Evolutionary conservation across 306 rosid species (phyloP), one percentile per base, ranked within the genome.

Genomic region (Corylus americana): DNA sequence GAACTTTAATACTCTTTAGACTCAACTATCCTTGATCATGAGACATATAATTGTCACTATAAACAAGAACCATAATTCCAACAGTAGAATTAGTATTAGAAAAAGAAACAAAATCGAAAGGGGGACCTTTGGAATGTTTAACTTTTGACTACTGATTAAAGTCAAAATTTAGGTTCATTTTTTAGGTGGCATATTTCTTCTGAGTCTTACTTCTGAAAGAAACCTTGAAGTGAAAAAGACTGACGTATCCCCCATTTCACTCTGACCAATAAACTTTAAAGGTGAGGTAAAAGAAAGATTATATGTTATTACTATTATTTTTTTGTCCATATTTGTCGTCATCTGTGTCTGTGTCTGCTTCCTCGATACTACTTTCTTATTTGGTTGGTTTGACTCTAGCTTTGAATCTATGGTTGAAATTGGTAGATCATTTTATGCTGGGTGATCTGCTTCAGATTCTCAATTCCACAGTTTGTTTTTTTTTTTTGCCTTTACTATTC

Each of bases 381-480:
- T 13, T 63, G 45, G 20, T 63, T 63, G 16, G 29, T 31, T 18
- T 63, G 45, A 6, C 70, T 63, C 70, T 63, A 63, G 70, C 70
- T 63, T 63, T 31, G 45, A 29, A 4, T 14, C 45, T 31, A 31
- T 4, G 4, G 8, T 29, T 62, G n/a, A 29, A 62, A 62, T 31
- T 62, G 48, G 17, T 8, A 42, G 44, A 2, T 29, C 18, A 8
- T 39, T 67, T 10, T 67, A 67, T 39, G 48, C 14, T 37, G 49
- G 71, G 18, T 67, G 71, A 11, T 67, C 71, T 67, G 27, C 25
- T 66, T 18, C 72, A 17, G 35, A 17, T 67, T 67, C 72, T 39
- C 72, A 39, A 67, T 18, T 66, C 6, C 39, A 1, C 11, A 3
- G 22, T 16, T 66, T 63, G 31, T 29, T 22, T 22, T 22, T 22